Percentiles rank a stretch among this genome's conserved stretches.
Conservation (phyloP, 2,329 filamentous ascomycete species). For the Neonectria coccinea region DNA sequence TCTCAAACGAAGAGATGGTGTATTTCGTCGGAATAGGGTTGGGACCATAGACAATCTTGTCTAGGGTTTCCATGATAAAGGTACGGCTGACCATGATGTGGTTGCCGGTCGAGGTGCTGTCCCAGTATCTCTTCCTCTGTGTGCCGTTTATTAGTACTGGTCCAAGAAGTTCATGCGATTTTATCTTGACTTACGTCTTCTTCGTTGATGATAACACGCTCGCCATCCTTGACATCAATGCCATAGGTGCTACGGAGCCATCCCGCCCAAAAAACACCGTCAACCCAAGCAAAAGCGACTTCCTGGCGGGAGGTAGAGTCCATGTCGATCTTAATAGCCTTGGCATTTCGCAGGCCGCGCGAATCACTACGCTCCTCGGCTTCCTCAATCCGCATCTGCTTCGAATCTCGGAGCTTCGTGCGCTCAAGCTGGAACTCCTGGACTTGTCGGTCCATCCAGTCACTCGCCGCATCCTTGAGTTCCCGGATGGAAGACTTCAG, state of each 20-base stretch:
- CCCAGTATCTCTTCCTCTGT: constrained; percentile 95
- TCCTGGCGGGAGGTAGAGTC: constrained; percentile 87
- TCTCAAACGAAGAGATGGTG: constrained; percentile 78
- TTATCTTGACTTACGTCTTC: constrained; percentile 80
- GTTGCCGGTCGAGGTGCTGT: constrained; percentile 88
- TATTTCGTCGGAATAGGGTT: constrained; percentile 81
- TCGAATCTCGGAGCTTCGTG: constrained; percentile 92
- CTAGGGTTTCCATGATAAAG: constrained; percentile 88
- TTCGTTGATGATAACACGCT: constrained; percentile 95
- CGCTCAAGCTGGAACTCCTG: constrained; percentile 92
- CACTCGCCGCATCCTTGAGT: constrained; percentile 93
- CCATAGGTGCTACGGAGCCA: constrained; percentile 97
- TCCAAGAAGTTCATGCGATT: neutral
- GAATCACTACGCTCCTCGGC: constrained; percentile 94
- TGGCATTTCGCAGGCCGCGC: constrained; percentile 85
- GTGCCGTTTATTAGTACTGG: constrained; percentile 48
- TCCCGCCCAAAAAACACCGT: constrained; percentile 96
- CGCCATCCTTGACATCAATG: constrained; percentile 86
- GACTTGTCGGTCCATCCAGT: constrained; percentile 98
- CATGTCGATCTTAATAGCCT: constrained; percentile 92
- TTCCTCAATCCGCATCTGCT: constrained; percentile 95
- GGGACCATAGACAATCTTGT: constrained; percentile 75
- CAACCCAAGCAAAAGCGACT: constrained; percentile 96
- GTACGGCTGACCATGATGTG: constrained; percentile 90
- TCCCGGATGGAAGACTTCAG: constrained; percentile 85